A percentile compares a stretch with the other conserved stretches of the same genome.
Evolutionary conservation across 2,329 filamentous ascomycete genomes (phyloP).

Genomic region (Ophiosphaerella herpotricha): DNA sequence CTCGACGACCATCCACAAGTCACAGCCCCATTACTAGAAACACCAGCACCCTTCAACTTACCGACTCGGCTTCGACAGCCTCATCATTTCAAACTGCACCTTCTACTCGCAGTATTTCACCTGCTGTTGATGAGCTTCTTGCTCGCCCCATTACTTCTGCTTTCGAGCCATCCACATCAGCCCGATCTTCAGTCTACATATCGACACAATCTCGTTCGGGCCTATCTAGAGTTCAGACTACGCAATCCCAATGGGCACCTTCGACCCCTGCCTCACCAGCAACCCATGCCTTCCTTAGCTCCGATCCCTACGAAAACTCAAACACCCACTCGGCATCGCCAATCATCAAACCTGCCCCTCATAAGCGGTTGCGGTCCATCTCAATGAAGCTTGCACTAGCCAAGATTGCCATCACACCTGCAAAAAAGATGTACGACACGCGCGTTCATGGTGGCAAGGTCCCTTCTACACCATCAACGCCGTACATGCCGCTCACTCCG

Average conservation of each 20-base stretch:
- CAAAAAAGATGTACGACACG: constrained; percentile 38
- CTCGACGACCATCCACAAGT: constrained; percentile 35
- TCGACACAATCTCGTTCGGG: constrained; percentile 19
- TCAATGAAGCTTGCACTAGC: constrained; percentile 45
- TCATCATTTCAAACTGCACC: constrained; percentile 30
- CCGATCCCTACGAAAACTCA: constrained; percentile 44
- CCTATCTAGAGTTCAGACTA: constrained; percentile 20
- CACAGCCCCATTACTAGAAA: constrained; percentile 31
- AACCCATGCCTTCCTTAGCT: constrained; percentile 44
- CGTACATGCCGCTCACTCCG: constrained; percentile 40
- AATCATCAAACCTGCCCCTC: constrained; percentile 39
- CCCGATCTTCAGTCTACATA: constrained; percentile 37
- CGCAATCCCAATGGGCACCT: constrained; percentile 26
- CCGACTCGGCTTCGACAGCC: constrained; percentile 26
- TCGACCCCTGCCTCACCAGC: constrained; percentile 37
- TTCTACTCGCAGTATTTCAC: constrained; percentile 33
- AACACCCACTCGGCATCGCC: constrained; percentile 36
- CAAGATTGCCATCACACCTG: constrained; percentile 43
- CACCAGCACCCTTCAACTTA: constrained; percentile 19
- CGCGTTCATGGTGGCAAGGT: constrained; percentile 26
- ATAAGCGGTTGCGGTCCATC: constrained; percentile 44
- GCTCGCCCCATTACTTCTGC: constrained; percentile 28
- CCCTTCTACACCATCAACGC: constrained; percentile 31
- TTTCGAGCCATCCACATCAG: constrained; percentile 14
- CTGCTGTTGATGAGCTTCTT: constrained; percentile 21